phyloP scores from a whole-genome alignment of 805 yeast genomes.

The Spathaspora hagerdaliae region DNA sequence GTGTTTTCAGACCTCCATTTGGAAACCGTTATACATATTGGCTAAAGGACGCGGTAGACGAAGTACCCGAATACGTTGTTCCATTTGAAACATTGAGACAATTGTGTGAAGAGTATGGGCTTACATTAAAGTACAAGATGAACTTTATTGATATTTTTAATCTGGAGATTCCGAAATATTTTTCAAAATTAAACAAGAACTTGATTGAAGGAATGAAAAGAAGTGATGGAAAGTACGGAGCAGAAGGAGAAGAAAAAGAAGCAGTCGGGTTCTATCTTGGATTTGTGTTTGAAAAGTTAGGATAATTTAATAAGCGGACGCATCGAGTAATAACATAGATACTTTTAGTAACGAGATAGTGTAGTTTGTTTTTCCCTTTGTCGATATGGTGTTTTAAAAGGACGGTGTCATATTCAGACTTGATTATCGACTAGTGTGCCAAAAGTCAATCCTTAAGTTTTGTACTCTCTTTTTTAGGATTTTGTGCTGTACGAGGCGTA shows the following conservation, averaged over 20 bases:
- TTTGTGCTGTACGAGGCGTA: too few relatives aligned
- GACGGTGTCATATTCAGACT: too few relatives aligned
- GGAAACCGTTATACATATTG: conserved; percentile 83
- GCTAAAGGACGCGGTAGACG: conserved; percentile 89
- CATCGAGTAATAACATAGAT: too few relatives aligned
- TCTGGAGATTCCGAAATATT: conserved; percentile 69
- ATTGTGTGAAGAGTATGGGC: conserved; percentile 77
- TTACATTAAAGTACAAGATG: conserved; percentile 67
- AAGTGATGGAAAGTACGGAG: conserved; percentile 77
- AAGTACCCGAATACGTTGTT: conserved; percentile 95
- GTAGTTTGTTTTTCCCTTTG: too few relatives aligned
- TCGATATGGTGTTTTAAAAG: too few relatives aligned
- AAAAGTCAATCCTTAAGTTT: too few relatives aligned
- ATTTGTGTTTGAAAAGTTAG: conserved; percentile 67
- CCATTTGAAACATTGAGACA: conserved; percentile 86
- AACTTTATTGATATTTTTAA: conserved; percentile 80
- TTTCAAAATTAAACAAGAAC: conserved; percentile 52
- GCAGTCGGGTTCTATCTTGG: conserved; percentile 85
- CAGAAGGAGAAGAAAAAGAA: conserved; percentile 86
- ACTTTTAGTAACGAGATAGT: too few relatives aligned
- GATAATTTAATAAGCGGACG: background rate
- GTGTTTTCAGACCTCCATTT: conserved; percentile 67
- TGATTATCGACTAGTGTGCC: too few relatives aligned
- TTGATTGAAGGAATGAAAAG: conserved; percentile 68
- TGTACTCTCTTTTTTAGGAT: too few relatives aligned